Conservation (phyloP, 2,329 filamentous ascomycete species). For the Furcasterigmium sp. region DNA sequence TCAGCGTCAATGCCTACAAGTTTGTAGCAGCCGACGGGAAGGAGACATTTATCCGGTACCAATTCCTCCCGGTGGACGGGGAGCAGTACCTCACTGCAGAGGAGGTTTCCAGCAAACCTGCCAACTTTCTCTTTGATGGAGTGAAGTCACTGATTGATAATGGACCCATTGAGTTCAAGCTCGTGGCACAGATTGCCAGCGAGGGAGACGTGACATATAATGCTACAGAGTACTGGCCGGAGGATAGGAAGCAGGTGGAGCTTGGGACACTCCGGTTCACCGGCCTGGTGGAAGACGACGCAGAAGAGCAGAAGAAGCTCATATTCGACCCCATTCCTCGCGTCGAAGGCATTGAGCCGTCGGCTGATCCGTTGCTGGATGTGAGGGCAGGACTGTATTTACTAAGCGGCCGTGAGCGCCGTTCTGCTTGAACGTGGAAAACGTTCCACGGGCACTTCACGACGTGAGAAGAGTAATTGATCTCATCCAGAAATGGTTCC, state of each 20-base stretch:
- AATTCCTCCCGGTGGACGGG: constrained; percentile 39
- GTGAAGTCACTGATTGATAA: constrained; percentile 28
- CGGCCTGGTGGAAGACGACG: constrained; percentile 28
- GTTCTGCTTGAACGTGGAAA: constrained; percentile 20
- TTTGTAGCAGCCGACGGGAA: constrained; percentile 32
- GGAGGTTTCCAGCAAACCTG: constrained; percentile 27
- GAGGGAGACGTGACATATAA: constrained; percentile 20
- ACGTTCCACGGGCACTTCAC: no score
- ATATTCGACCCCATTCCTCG: constrained; percentile 56
- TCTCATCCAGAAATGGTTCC: no score
- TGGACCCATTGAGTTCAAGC: constrained; percentile 35
- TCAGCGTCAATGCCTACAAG: constrained; percentile 42
- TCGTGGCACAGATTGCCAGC: constrained; percentile 39
- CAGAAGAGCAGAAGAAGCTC: constrained; percentile 41
- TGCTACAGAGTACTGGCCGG: constrained; percentile 39
- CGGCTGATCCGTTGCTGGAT: constrained; percentile 50
- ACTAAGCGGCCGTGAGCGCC: constrained; percentile 46
- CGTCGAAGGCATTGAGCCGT: constrained; percentile 45
- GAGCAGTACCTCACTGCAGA: constrained; percentile 30
- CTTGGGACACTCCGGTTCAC: constrained; percentile 43
- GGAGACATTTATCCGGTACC: constrained; percentile 41
- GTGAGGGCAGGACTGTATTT: constrained; percentile 51
- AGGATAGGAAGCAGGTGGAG: constrained; percentile 41
- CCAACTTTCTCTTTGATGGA: constrained; percentile 44
- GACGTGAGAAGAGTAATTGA: no score